Evolutionary conservation across 495 filamentous ascomycete genomes (phyloP), one percentile per base, ranked within the genome.

Genomic region (Penicillium canescens): DNA sequence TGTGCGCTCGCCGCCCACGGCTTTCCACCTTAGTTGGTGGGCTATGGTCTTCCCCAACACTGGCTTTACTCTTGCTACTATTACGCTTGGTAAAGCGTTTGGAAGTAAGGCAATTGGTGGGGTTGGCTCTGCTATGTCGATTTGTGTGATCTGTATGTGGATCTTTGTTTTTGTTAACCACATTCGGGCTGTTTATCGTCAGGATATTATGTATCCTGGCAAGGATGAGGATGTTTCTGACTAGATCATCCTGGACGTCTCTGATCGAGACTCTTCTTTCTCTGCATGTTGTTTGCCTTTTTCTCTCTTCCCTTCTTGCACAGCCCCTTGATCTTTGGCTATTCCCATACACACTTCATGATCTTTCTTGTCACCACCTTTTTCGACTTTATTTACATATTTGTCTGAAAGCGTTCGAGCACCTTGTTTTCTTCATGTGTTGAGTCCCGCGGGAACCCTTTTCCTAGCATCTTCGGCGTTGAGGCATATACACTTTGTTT

Each of bases 121-220:
- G 20, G 63, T 80, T 54, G 60, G 62, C 1, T 60, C 69, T 4
- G 74, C 65, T 12, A 63, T 76, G 64, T 83, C 82, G 2, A 60
- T 84, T 9, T 60, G 79, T 36, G 66, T 87, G 24, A 60, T 87
- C 11, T 50, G 67, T 5, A 80, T 83, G 61, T 90, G 81, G 77
- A 36, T 78, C 4, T 80, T 85, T 58, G 81, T 88, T 23, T 65
- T 78, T 12, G 66, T 76, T 23, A 71, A 70, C 26, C 80, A 84
- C 58, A 53, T 82, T 0, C 70, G 73, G 33, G 86, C 86, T 6
- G 73, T 87, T 10, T 54, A 73, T 35, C 67, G 59, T 14, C 63
- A 73, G 55, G 78, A 84, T 56, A 85, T 88, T 46, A 72, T 85
- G 56, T 84, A 74, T 59, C 82, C 83, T 21, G 83, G 83, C 4